Conservation (phyloP, 2,329 filamentous ascomycete genomes). For the Cryphonectria carpinicola region DNA sequence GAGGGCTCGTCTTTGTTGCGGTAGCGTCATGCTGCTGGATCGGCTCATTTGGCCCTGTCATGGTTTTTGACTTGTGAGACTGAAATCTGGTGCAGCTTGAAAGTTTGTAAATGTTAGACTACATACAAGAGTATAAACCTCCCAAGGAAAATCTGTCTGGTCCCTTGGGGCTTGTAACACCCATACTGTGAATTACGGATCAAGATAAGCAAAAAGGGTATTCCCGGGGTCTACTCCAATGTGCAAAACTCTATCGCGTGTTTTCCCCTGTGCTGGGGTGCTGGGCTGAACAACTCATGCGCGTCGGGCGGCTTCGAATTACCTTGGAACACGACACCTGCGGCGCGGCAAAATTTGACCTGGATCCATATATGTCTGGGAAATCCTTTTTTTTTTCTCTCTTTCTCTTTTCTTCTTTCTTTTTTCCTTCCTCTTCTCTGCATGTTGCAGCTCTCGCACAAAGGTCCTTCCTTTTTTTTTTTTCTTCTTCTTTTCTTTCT, state of each 20-base stretch:
- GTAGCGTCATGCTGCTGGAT: not conserved
- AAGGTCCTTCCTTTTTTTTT: not conserved
- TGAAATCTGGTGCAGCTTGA: not conserved
- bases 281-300: constrained; percentile 6
- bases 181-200: not conserved
- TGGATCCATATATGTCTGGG: not conserved
- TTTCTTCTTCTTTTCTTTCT: not conserved
- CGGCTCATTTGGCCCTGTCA: not conserved
- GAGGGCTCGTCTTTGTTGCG: not conserved
- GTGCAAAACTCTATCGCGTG: constrained; percentile 10
- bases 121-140: not conserved
- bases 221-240: not conserved
- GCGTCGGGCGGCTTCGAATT: constrained; percentile 11
- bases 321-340: constrained; percentile 1
- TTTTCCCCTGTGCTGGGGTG: constrained; percentile 4
- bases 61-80: not conserved
- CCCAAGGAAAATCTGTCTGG: not conserved
- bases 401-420: not conserved
- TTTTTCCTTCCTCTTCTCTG: not conserved
- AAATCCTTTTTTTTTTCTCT: not conserved
- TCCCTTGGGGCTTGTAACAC: not conserved
- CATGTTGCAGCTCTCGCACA: constrained; percentile 5
- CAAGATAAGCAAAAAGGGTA: not conserved
- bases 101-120: not conserved
- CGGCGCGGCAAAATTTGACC: not conserved